These are phyloP conservation scores for Schwanniomyces occidentalis DNA, from an alignment of 805 yeast genomes.

Conservation along the genomic window DNA sequence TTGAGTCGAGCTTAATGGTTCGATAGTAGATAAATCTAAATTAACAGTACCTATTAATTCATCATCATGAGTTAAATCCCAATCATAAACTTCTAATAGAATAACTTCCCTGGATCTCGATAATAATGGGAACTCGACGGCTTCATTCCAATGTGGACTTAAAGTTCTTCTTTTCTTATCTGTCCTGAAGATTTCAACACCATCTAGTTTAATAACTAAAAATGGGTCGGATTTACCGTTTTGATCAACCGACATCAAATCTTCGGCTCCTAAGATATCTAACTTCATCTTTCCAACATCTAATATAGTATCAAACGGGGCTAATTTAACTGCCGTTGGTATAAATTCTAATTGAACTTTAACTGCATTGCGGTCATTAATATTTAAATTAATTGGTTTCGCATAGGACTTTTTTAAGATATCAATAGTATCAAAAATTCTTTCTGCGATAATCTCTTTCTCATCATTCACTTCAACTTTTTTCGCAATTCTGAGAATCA, in stretches of 20 bases:
- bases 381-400: constrained; percentile 45
- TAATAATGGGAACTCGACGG: constrained; percentile 54
- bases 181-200: constrained; percentile 54
- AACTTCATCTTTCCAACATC: constrained; percentile 68
- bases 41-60: constrained; percentile 55
- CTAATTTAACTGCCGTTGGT: constrained; percentile 56
- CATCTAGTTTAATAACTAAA: constrained; percentile 53
- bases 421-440: constrained; percentile 50
- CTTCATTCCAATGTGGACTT: constrained; percentile 78
- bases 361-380: constrained; percentile 42
- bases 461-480: constrained; percentile 46
- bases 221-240: constrained; percentile 82
- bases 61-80: constrained; percentile 77
- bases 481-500: constrained; percentile 58
- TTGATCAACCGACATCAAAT: constrained; percentile 59
- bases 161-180: constrained; percentile 64
- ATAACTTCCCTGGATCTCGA: constrained; percentile 60
- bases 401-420: constrained; percentile 51
- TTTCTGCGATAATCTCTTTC: constrained; percentile 54
- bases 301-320: constrained; percentile 58
- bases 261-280: constrained; percentile 56
- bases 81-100: constrained; percentile 58
- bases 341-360: constrained; percentile 56
- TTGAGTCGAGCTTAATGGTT: constrained; percentile 45
- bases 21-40: constrained; percentile 51